Conservation (phyloP, 441 rosid species). For the Populus hybrid region DNA sequence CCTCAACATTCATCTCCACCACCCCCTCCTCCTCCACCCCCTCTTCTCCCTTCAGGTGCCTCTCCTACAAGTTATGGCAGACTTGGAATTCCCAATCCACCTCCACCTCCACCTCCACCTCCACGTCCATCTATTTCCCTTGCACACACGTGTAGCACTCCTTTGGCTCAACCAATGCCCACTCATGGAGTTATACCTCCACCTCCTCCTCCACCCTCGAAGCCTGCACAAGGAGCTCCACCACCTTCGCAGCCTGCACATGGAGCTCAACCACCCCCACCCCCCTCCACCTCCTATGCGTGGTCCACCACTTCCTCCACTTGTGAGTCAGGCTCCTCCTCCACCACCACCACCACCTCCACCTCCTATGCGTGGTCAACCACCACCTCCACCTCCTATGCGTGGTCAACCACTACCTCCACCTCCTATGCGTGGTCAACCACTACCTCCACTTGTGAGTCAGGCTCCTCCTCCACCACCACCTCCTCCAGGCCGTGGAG, state of each 20-base stretch:
- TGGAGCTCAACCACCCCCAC: slow-evolving; percentile 22
- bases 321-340: no score
- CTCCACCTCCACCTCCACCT: no score
- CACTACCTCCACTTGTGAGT: slow-evolving; percentile 25
- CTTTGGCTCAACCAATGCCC: slow-evolving; percentile 3
- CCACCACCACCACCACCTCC: background rate
- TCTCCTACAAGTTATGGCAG: slow-evolving; percentile 17
- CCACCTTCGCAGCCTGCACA: background rate
- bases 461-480: slow-evolving; percentile 22
- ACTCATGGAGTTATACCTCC: slow-evolving; percentile 20
- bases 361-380: background rate
- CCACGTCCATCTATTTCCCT: slow-evolving; percentile 24
- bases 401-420: no score
- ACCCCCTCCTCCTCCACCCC: slow-evolving; percentile 11
- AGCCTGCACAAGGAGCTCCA: background rate
- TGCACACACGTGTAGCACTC: slow-evolving; percentile 3
- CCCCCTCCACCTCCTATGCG: background rate
- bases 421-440: background rate
- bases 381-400: slow-evolving; percentile 12
- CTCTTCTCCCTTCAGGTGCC: background rate
- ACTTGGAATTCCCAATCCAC: slow-evolving; percentile 2
- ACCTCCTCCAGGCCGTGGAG: slow-evolving; percentile 3
- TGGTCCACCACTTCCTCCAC: slow-evolving; percentile 18
- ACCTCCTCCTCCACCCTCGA: slow-evolving; percentile 23
- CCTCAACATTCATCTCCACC: slow-evolving; percentile 8